Conservation (phyloP, 345 rosid species). For the Draba incana region DNA sequence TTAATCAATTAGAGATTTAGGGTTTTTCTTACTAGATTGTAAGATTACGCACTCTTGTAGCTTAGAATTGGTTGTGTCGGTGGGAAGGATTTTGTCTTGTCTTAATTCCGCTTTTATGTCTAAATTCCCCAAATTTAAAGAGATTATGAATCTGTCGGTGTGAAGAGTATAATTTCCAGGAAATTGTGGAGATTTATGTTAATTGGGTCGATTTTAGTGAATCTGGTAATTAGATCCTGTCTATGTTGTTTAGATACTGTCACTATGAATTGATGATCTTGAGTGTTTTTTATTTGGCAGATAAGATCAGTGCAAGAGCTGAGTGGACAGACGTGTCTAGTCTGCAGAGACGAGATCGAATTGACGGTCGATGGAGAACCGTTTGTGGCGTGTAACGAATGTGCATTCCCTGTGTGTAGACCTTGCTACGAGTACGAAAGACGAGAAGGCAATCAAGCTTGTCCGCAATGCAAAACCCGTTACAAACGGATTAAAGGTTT, state of each 20-base stretch:
- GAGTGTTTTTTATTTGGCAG: slow-evolving; percentile 43
- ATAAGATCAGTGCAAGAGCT: slow-evolving; percentile 93
- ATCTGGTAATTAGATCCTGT: slow-evolving; percentile 19
- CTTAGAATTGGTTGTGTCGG: slow-evolving; percentile 33
- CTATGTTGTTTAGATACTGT: neutral
- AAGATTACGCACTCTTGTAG: neutral
- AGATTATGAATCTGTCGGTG: slow-evolving; percentile 21
- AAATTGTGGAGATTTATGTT: neutral
- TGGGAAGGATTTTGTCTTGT: slow-evolving; percentile 21
- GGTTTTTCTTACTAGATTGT: slow-evolving; percentile 10
- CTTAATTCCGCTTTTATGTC: neutral
- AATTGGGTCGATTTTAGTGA: neutral
- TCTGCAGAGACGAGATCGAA: slow-evolving; percentile 93
- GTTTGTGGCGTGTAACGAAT: slow-evolving; percentile 97
- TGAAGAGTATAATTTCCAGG: neutral
- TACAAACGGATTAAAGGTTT: slow-evolving; percentile 92
- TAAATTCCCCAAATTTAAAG: neutral
- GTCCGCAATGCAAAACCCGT: slow-evolving; percentile 98
- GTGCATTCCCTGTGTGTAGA: slow-evolving; percentile 98
- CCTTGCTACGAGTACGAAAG: slow-evolving; percentile 97
- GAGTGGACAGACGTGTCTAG: slow-evolving; percentile 92
- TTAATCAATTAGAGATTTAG: slow-evolving; percentile 22
- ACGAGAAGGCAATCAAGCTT: slow-evolving; percentile 94
- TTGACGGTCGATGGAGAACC: slow-evolving; percentile 77
- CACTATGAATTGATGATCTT: slow-evolving; percentile 14